These are phyloP conservation scores for Microdochium paspali DNA, from an alignment of 2,329 filamentous ascomycete species.

Conservation along the genomic window DNA sequence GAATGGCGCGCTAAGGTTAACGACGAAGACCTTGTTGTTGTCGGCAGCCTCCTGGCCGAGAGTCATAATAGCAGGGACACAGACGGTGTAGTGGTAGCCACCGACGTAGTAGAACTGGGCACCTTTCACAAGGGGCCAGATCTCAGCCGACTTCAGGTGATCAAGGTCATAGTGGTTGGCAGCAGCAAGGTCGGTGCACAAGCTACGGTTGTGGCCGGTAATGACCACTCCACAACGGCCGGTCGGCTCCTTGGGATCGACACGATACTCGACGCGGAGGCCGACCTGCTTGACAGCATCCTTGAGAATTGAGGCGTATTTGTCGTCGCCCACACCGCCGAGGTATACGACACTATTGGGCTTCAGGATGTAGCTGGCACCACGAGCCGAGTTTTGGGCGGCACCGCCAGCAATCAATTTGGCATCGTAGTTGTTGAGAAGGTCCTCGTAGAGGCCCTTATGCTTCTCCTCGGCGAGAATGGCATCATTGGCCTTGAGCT, in stretches of 20 bases:
- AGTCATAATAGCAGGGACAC: conserved; percentile 79
- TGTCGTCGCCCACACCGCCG: conserved; percentile 89
- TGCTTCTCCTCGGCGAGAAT: conserved; percentile 94
- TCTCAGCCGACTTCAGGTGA: conserved; percentile 81
- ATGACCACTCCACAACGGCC: conserved; percentile 95
- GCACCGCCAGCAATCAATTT: conserved; percentile 94
- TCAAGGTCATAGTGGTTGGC: conserved; percentile 96
- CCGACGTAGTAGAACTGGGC: conserved; percentile 88
- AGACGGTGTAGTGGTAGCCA: conserved; percentile 96
- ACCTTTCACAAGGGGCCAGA: conserved; percentile 86
- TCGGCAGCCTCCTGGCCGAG: conserved; percentile 82
- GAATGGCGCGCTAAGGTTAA: conserved; percentile 92
- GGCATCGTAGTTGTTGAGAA: conserved; percentile 83
- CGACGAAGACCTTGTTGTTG: conserved; percentile 84
- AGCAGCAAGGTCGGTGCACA: conserved; percentile 91
- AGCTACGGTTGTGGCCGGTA: conserved; percentile 88
- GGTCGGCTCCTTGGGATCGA: conserved; percentile 75
- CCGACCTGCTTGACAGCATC: conserved; percentile 82
- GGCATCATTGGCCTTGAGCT: conserved; percentile 90
- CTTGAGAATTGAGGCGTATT: conserved; percentile 82
- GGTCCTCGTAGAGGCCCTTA: conserved; percentile 81
- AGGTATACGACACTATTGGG: conserved; percentile 87
- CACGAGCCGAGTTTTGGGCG: conserved; percentile 93
- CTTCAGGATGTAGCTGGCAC: conserved; percentile 91
- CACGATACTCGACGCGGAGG: conserved; percentile 87